Percentiles rank a stretch among this genome's conserved stretches.
These are phyloP conservation scores for Tolypocladium tundrense DNA, from an alignment of 2,329 filamentous ascomycete species.

Conservation along the genomic window DNA sequence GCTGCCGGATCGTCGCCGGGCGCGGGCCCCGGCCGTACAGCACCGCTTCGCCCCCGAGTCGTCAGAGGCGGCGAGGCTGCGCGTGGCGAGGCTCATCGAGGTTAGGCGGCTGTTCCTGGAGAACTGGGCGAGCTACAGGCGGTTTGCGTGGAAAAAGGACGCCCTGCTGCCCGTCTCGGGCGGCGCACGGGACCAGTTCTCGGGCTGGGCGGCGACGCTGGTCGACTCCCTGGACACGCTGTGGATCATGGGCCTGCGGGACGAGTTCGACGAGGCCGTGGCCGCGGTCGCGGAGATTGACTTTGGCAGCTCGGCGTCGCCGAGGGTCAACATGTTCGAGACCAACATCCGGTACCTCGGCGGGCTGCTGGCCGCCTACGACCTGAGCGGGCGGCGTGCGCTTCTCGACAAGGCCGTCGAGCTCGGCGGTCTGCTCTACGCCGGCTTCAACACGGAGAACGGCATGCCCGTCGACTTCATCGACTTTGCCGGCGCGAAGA, in stretches of 20 bases:
- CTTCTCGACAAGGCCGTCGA: slow-evolving; percentile 53
- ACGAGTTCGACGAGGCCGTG: slow-evolving; percentile 56
- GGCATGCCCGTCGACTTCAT: slow-evolving; percentile 49
- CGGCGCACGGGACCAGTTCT: slow-evolving; percentile 44
- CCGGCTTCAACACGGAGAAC: slow-evolving; percentile 58
- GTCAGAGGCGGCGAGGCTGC: slow-evolving; percentile 9
- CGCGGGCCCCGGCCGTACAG: slow-evolving; percentile 24
- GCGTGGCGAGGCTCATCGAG: slow-evolving; percentile 19
- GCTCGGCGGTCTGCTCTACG: slow-evolving; percentile 53
- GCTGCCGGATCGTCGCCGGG: slow-evolving; percentile 12
- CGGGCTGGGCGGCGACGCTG: slow-evolving; percentile 57
- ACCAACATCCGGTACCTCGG: slow-evolving; percentile 63
- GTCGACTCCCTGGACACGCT: slow-evolving; percentile 62
- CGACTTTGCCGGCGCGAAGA: slow-evolving; percentile 29
- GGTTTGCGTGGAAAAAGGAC: slow-evolving; percentile 53
- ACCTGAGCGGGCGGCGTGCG: slow-evolving; percentile 47
- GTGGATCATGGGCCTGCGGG: slow-evolving; percentile 59
- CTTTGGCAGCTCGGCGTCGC: slow-evolving; percentile 40
- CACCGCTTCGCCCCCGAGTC: slow-evolving; percentile 19
- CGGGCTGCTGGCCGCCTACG: slow-evolving; percentile 59
- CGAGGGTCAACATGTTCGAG: slow-evolving; percentile 56
- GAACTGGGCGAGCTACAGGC: slow-evolving; percentile 43
- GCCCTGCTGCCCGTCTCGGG: slow-evolving; percentile 50
- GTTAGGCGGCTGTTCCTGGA: slow-evolving; percentile 23
- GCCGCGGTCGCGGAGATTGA: slow-evolving; percentile 47